Conservation (phyloP, 179 eudicot genomes). For the Pouteria campechiana region DNA sequence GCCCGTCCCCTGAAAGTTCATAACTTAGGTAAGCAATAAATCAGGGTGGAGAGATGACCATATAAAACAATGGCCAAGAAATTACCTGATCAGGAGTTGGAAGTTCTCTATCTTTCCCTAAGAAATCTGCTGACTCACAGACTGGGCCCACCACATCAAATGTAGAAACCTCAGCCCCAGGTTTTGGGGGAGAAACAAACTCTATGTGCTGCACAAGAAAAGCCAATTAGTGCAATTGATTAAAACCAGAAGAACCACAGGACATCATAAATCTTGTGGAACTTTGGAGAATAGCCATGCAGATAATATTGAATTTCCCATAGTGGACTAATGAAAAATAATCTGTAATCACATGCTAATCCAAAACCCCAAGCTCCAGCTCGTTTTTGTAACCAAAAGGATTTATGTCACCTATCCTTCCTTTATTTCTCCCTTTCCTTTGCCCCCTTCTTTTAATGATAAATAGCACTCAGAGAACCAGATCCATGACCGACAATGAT, state of each 20-base stretch:
- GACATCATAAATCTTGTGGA: no score
- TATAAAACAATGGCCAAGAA: background rate
- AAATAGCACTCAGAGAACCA: no score
- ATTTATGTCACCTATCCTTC: no score
- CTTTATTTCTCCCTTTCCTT: no score
- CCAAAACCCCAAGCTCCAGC: no score
- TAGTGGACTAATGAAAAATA: no score
- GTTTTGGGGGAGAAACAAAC: slow-evolving; percentile 67
- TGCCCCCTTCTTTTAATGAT: no score
- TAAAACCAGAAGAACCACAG: background rate
- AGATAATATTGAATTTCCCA: no score
- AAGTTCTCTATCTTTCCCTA: slow-evolving; percentile 82
- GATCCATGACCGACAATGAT: no score
- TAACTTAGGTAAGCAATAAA: background rate
- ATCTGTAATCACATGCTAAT: no score
- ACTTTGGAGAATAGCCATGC: no score
- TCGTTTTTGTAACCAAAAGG: no score
- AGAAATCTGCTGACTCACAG: slow-evolving; percentile 94
- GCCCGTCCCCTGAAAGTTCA: slow-evolving; percentile 64
- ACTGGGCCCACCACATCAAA: slow-evolving; percentile 97
- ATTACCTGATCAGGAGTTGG: slow-evolving; percentile 70
- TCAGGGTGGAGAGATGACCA: background rate
- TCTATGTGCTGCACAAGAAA: slow-evolving; percentile 97
- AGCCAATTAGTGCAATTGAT: background rate
- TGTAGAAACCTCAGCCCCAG: slow-evolving; percentile 50